These are phyloP conservation scores for Suhomyces bokatorum DNA, from an alignment of 1,139 yeast genomes.

Conservation along the genomic window DNA sequence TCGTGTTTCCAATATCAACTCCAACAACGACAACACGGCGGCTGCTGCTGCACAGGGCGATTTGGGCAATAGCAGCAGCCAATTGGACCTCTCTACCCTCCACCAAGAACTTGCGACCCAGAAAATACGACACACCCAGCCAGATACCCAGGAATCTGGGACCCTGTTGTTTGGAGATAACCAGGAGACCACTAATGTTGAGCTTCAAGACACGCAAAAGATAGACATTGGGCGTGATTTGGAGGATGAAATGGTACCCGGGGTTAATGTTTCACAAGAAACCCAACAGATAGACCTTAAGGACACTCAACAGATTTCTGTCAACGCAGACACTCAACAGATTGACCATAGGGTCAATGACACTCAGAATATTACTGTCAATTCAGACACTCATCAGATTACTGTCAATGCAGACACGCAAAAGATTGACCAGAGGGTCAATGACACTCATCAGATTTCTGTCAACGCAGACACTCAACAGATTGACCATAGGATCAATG, in stretches of 20 bases:
- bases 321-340: slow-evolving; percentile 2
- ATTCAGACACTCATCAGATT: neutral
- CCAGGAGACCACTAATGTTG: neutral
- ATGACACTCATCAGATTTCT: too few relatives aligned
- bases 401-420: neutral
- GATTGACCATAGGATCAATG: slow-evolving; percentile 1
- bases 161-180: slow-evolving; percentile 3
- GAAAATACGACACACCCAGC: slow-evolving; percentile 3
- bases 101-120: slow-evolving; percentile 1
- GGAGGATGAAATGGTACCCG: too few relatives aligned
- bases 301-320: too few relatives aligned
- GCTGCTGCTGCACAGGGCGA: neutral
- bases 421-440: too few relatives aligned
- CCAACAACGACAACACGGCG: neutral
- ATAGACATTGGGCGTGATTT: neutral
- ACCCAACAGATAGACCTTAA: neutral
- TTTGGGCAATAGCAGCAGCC: neutral
- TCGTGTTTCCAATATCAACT: neutral
- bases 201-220: neutral
- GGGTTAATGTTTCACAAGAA: neutral
- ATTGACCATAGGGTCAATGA: slow-evolving; percentile 1
- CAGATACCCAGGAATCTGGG: slow-evolving; percentile 4
- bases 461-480: slow-evolving; percentile 2
- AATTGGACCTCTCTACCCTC: neutral
- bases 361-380: slow-evolving; percentile 1